Base-by-base conservation (phyloP, 2,329 filamentous ascomycete genomes). In the Colletotrichum nymphaeae region DNA sequence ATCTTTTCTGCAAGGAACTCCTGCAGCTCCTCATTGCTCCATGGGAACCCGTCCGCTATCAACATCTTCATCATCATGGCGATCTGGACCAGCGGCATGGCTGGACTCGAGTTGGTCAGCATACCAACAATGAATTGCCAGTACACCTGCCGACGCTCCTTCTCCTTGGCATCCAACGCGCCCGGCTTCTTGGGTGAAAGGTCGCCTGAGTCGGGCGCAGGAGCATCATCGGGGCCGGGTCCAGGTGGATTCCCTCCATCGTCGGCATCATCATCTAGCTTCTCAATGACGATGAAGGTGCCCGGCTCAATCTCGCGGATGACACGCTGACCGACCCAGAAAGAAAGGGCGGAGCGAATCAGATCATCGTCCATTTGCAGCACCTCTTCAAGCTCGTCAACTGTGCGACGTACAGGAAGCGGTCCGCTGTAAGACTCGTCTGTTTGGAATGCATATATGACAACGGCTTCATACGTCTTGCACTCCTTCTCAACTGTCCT, bases 41-140 rank as follows among this genome's bases (percentile, higher is more conserved):
- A 98, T 0, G 94, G 91, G 80, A 98, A 98, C 2, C 95, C 95
- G 14, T 95, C 95, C 0, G 94, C 90, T 65, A 98, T 91, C 72
- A 96, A 89, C 89, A 98, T 96, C 83, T 94, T 95, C 88, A 99
- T 88, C 94, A 98, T 98, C 93, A 95, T 97, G 9, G 92, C 89
- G 76, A 99, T 97, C 80, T 95, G 90, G 68, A 88, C 88, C 72
- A 95, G 85, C 63, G 94, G 92, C 94, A 98, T 97, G 32, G 93
- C 84, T 22, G 89, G 91, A 22, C 93, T 93, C 77, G 95, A 93
- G 82, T 98, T 98, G 74, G 95, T 98, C 83, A 99, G 85, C 97
- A 99, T 98, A 64, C 94, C 95, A 69, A 95, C 87, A 72, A 99
- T 95, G 81, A 98, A 98, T 78, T 95, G 93, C 90, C 94, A 95